Evolutionary conservation across 2,329 filamentous ascomycete genomes (phyloP), one percentile per base, ranked within the genome.

Genomic region (Exserohilum turcica): DNA sequence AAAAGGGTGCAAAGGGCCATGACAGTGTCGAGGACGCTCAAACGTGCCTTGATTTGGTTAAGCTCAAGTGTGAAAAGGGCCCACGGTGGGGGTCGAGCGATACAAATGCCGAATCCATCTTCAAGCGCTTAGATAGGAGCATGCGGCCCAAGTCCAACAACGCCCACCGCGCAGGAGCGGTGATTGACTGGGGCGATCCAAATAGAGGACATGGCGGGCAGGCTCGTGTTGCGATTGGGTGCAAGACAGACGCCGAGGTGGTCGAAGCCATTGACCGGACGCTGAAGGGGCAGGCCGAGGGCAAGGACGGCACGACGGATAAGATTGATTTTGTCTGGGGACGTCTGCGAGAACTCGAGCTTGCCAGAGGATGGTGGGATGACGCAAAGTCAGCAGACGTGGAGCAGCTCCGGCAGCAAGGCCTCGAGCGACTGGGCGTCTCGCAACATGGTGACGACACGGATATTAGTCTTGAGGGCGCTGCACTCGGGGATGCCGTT

Each of bases 51-150:
- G 92, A 97, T 66, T 86, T 99, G 1, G 86, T 97, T 42, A 96
- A 94, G 75, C 88, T 93, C 70, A 99, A 99, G 74, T 97, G 93
- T 73, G 92, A 97, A 73, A 94, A 90, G 75, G 94, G 94, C 35
- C 90, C 89, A 60, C 76, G 80, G 19, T 99, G 92, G 90, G 94
- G 91, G 31, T 88, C 88, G 0, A 85, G 85, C 43, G 91, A 96
- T 37, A 82, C 86, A 2, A 87, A 86, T 39, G 87, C 86, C 35
- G 94, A 99, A 76, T 93, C 91, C 63, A 86, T 99, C 43, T 99
- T 97, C 79, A 89, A 88, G 63, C 86, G 93, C 8, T 81, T 99
- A 3, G 84, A 67, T 40, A 73, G 78, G 16, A 58, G 82, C 3
- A 82, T 87, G 38, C 79, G 85, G 13, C 72, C 76, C 19, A 79